Base-by-base conservation (phyloP, 371 early-diverging fungal species). In the Haplosporangium sp. region DNA sequence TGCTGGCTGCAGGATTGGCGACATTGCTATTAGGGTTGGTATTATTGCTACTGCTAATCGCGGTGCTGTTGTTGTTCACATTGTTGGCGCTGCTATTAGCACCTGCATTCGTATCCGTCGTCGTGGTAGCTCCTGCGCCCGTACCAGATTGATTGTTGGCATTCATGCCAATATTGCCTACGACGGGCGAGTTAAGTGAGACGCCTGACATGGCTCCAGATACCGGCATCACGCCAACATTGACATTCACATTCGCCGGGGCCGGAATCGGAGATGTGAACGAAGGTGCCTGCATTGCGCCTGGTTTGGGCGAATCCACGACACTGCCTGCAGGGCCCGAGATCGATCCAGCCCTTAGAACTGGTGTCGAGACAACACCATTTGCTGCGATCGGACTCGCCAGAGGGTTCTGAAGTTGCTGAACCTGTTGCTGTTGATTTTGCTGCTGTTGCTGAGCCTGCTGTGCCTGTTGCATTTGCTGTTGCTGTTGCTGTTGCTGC, bases 401-500 rank as follows among this genome's bases (percentile, higher is more conserved):
- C 57, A 84, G 61, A 42, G 85, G 83, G 18, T 77, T 74, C 60
- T 74, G 70, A 42, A 80, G 71, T 60, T 75, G 83, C 16, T 57
- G 53, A 20, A 69, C 74, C 11, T 57, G 20, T 20, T 68, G 79
- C 12, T 66, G 74, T 14, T 52, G 61, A 38, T 53, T 38, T 14
- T 55, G 45, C 10, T 56, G 55, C 40, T 62, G 73, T 10, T 57
- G 56, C 42, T 66, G 73, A 16, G 55, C 64, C 29, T 53, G 54
- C 21, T 61, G 58, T 16, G 23, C n/a, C 16, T 71, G 70, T 21
- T 56, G 70, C 41, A 43, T 40, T 23, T 70, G 69, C 12, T 0
- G 38, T n/a, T 59, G 76, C 20, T 61, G 62, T 40, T 48, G 59
- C 10, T 41, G 58, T 16, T 64, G 64, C 36, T 64, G 67, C 12